Percentiles rank a stretch among this genome's conserved stretches.
These are phyloP conservation scores for Claviceps capensis DNA, from an alignment of 2,329 filamentous ascomycete genomes.

Conservation along the genomic window DNA sequence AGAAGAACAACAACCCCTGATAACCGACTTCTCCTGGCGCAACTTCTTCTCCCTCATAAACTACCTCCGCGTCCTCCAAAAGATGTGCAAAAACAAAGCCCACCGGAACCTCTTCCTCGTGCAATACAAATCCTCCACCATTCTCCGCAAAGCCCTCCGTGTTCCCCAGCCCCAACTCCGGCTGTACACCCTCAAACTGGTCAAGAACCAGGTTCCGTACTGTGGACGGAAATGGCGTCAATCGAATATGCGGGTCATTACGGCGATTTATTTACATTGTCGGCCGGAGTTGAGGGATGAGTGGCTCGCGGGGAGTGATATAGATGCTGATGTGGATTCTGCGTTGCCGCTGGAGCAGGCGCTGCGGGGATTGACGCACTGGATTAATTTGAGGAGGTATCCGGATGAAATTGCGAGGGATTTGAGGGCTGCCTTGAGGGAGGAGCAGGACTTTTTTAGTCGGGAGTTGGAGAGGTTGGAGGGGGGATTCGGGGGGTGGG, in stretches of 20 bases:
- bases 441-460: slow-evolving; percentile 69
- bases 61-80: slow-evolving; percentile 90
- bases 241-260: slow-evolving; percentile 97
- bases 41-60: slow-evolving; percentile 95
- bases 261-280: slow-evolving; percentile 88
- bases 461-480: slow-evolving; percentile 64
- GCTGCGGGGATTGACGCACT: slow-evolving; percentile 77
- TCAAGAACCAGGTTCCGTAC: slow-evolving; percentile 97
- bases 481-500: slow-evolving; percentile 24
- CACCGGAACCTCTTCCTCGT: slow-evolving; percentile 90
- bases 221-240: slow-evolving; percentile 97
- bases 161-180: slow-evolving; percentile 78
- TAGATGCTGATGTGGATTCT: slow-evolving; percentile 89
- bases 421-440: slow-evolving; percentile 44
- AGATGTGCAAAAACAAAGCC: slow-evolving; percentile 90
- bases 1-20: slow-evolving; percentile 47
- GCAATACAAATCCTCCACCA: slow-evolving; percentile 87
- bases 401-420: slow-evolving; percentile 59
- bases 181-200: slow-evolving; percentile 91
- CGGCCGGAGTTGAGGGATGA: slow-evolving; percentile 86
- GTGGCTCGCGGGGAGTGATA: slow-evolving; percentile 82
- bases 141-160: slow-evolving; percentile 81
- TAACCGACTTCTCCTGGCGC: slow-evolving; percentile 82
- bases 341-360: slow-evolving; percentile 86
- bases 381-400: slow-evolving; percentile 79